Evolutionary conservation across 2,329 filamentous ascomycete species (phyloP).

Genomic region (Hortaea sp.): DNA sequence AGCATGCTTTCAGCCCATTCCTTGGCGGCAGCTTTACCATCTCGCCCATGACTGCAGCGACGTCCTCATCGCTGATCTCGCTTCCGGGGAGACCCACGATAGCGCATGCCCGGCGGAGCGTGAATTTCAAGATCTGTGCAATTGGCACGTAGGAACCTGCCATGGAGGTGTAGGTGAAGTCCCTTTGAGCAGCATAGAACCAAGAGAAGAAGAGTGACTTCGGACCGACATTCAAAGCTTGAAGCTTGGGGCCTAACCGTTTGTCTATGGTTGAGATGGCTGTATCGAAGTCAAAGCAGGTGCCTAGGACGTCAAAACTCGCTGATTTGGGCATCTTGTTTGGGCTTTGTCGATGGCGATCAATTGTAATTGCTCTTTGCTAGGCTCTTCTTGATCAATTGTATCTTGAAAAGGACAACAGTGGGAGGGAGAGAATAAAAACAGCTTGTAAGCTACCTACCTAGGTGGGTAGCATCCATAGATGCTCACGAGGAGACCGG

Average conservation of each 20-base stretch:
- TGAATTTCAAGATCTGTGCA: constrained; percentile 16
- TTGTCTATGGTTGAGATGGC: constrained; percentile 14
- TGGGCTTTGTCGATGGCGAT: neutral
- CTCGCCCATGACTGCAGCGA: constrained; percentile 17
- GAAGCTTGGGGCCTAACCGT: constrained; percentile 13
- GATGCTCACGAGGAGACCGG: too few species aligned
- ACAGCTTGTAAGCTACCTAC: too few species aligned
- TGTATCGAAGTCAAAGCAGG: constrained; percentile 20
- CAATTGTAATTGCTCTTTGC: too few species aligned
- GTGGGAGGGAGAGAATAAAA: too few species aligned
- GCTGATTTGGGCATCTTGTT: constrained; percentile 10
- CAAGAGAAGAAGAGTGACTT: constrained; percentile 21
- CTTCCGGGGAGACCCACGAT: constrained; percentile 15
- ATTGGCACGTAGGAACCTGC: constrained; percentile 19
- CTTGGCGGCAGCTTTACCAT: constrained; percentile 13
- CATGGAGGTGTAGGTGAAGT: constrained; percentile 22
- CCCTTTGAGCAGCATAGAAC: constrained; percentile 23
- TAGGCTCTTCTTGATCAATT: too few species aligned
- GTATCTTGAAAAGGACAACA: too few species aligned
- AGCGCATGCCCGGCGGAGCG: constrained; percentile 17
- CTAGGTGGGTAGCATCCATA: too few species aligned
- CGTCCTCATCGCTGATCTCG: constrained; percentile 15
- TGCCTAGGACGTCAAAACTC: constrained; percentile 23
- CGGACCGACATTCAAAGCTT: constrained; percentile 9
- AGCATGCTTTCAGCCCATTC: constrained; percentile 18